Conservation (phyloP, 179 eudicot species). For the Corrigiola litoralis region DNA sequence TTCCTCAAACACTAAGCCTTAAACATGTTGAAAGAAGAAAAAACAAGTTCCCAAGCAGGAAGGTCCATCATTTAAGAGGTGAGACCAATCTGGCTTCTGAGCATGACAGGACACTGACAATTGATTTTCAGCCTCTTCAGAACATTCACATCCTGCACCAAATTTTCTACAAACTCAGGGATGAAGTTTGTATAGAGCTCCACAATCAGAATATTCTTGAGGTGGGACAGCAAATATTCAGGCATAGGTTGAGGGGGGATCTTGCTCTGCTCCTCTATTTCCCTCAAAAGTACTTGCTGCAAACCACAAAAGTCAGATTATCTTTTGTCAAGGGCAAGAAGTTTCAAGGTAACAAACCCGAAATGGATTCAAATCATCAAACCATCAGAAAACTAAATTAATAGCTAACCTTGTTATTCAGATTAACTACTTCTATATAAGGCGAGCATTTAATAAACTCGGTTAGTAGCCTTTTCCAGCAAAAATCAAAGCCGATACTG, state of each 20-base stretch:
- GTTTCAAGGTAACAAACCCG: not conserved
- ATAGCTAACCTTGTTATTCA: conserved; percentile 21
- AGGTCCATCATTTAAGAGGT: not conserved
- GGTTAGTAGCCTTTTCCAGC: conserved; percentile 16
- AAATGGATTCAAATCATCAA: not conserved
- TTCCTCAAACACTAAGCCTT: too few relatives aligned
- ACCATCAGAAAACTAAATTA: not conserved
- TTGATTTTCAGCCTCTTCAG: conserved; percentile 21
- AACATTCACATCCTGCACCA: conserved; percentile 17
- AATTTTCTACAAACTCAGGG: conserved; percentile 16
- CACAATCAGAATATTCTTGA: conserved; percentile 13
- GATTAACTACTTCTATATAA: conserved; percentile 11
- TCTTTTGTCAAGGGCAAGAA: not conserved
- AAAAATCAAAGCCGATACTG: conserved; percentile 19
- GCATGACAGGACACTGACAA: conserved; percentile 22
- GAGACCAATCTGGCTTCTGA: conserved; percentile 15
- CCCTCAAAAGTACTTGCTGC: conserved; percentile 15
- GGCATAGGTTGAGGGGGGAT: conserved; percentile 18
- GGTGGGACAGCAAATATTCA: conserved; percentile 8
- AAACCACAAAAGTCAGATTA: not conserved
- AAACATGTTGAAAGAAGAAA: too few relatives aligned
- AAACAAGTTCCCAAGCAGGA: not conserved
- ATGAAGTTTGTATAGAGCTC: conserved; percentile 20
- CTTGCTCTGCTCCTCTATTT: conserved; percentile 15
- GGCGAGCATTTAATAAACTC: conserved; percentile 21